These are phyloP conservation scores for Oleoguttula mirabilis DNA, from an alignment of 495 filamentous ascomycete genomes.

Conservation along the genomic window DNA sequence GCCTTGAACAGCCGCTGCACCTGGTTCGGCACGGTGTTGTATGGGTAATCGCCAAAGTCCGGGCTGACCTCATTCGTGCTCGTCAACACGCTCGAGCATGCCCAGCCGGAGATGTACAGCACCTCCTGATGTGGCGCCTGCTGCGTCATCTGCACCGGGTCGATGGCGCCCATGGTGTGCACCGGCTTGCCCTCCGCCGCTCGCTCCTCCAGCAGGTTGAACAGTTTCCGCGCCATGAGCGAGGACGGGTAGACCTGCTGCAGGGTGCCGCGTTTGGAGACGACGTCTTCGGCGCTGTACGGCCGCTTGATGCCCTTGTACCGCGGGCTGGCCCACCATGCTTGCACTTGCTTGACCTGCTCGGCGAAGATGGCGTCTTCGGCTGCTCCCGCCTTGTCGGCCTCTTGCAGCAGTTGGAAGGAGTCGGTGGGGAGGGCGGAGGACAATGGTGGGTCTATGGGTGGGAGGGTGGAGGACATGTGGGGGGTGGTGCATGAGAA, in stretches of 20 bases:
- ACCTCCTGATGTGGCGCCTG: constrained; percentile 93
- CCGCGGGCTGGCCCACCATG: constrained; percentile 76
- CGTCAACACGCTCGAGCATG: constrained; percentile 84
- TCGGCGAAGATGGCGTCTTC: constrained; percentile 73
- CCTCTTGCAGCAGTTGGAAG: constrained; percentile 66
- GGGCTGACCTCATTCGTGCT: constrained; percentile 92
- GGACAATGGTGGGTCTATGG: constrained; percentile 44
- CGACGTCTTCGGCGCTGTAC: constrained; percentile 81
- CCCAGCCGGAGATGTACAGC: constrained; percentile 93
- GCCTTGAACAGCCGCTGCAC: constrained; percentile 93
- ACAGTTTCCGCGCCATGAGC: constrained; percentile 86
- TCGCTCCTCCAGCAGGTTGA: constrained; percentile 68
- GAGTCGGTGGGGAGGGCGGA: constrained; percentile 51
- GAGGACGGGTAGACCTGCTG: constrained; percentile 82
- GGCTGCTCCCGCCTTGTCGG: constrained; percentile 59
- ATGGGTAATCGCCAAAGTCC: constrained; percentile 96
- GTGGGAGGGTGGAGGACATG: constrained; percentile 23
- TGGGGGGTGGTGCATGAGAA: constrained; percentile 11
- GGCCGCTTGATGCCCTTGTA: constrained; percentile 84
- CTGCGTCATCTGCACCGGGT: constrained; percentile 97
- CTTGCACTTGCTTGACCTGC: constrained; percentile 68
- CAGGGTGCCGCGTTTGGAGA: constrained; percentile 79
- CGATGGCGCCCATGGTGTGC: constrained; percentile 95
- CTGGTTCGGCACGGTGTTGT: constrained; percentile 97
- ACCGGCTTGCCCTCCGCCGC: constrained; percentile 70